Percentiles rank a stretch among this genome's conserved stretches.
Evolutionary conservation across 2,329 filamentous ascomycete genomes (phyloP).

Genomic region (Orbilia blumenaviensis): DNA sequence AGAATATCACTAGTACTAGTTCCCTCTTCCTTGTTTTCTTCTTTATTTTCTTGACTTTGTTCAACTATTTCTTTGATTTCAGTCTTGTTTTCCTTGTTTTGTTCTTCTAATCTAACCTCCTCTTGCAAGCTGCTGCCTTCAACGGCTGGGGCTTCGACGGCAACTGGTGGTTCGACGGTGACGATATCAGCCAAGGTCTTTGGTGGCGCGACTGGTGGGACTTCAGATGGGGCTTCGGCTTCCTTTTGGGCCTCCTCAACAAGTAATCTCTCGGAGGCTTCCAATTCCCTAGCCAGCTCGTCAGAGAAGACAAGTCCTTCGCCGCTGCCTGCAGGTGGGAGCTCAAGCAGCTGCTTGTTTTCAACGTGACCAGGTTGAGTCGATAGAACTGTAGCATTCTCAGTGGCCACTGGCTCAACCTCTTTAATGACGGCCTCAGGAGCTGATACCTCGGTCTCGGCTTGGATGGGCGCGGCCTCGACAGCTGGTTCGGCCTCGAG

Average conservation of each 20-base stretch:
- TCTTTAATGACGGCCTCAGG: not conserved
- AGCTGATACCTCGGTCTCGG: not conserved
- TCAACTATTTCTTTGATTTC: slow-evolving; percentile 17
- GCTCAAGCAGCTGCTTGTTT: slow-evolving; percentile 36
- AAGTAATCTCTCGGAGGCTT: slow-evolving; percentile 37
- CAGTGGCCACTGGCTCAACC: not conserved
- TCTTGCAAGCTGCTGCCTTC: slow-evolving; percentile 4
- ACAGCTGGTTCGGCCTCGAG: slow-evolving; percentile 1
- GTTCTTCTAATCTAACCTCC: slow-evolving; percentile 43
- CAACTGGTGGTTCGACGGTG: not conserved
- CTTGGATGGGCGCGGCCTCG: not conserved
- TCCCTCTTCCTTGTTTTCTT: slow-evolving; percentile 25
- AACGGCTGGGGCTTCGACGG: not conserved
- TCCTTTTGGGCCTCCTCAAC: slow-evolving; percentile 13
- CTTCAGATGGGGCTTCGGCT: slow-evolving; percentile 20
- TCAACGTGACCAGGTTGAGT: slow-evolving; percentile 36
- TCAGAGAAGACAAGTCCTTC: slow-evolving; percentile 50
- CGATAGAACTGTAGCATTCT: slow-evolving; percentile 38
- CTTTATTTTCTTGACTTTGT: slow-evolving; percentile 10
- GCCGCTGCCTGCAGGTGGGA: slow-evolving; percentile 41
- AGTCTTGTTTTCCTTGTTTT: slow-evolving; percentile 35
- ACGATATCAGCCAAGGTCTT: slow-evolving; percentile 43
- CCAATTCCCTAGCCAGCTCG: slow-evolving; percentile 39
- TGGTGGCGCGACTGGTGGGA: slow-evolving; percentile 29
- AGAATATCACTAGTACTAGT: slow-evolving; percentile 35